phyloP scores from a whole-genome alignment of 768 basidiomycete species.

The Phlebiopsis flavidoalba region DNA sequence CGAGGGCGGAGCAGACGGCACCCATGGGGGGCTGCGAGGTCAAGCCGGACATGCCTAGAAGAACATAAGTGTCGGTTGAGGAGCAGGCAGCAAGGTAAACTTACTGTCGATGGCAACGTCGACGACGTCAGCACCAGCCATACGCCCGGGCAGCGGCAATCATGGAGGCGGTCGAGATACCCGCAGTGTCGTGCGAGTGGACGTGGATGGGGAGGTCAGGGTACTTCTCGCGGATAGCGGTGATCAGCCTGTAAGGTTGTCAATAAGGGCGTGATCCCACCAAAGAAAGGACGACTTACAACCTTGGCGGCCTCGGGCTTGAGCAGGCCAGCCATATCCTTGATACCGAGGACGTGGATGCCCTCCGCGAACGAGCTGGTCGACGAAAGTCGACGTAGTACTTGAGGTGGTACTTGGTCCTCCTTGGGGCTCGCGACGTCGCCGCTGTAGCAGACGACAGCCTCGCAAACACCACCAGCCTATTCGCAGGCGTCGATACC shows the following conservation, averaged over 20 bases:
- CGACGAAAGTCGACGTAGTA: slow-evolving; percentile 97
- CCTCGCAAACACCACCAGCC: slow-evolving; percentile 97
- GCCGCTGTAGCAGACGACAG: slow-evolving; percentile 96
- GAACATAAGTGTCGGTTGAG: neutral
- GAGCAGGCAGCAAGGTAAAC: slow-evolving; percentile 21
- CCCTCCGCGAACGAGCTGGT: slow-evolving; percentile 91
- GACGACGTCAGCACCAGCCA: slow-evolving; percentile 96
- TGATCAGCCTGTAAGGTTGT: slow-evolving; percentile 63
- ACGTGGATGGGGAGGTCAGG: slow-evolving; percentile 98
- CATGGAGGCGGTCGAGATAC: slow-evolving; percentile 98
- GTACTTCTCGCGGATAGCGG: slow-evolving; percentile 92
- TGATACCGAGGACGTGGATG: slow-evolving; percentile 95
- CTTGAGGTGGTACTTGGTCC: slow-evolving; percentile 95
- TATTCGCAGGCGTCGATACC: slow-evolving; percentile 99
- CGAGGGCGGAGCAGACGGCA: slow-evolving; percentile 89
- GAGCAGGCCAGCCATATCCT: slow-evolving; percentile 97
- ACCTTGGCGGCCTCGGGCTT: slow-evolving; percentile 90
- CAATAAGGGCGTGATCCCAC: neutral
- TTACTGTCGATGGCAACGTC: slow-evolving; percentile 98
- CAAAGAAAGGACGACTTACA: slow-evolving; percentile 51
- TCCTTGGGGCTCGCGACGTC: slow-evolving; percentile 94
- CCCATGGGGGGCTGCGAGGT: slow-evolving; percentile 99
- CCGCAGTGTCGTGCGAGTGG: slow-evolving; percentile 98
- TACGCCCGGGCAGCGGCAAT: slow-evolving; percentile 88
- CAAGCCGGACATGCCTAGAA: slow-evolving; percentile 92